Conservation (phyloP, 2,329 filamentous ascomycete species). For the Tympanopsis confertula region DNA sequence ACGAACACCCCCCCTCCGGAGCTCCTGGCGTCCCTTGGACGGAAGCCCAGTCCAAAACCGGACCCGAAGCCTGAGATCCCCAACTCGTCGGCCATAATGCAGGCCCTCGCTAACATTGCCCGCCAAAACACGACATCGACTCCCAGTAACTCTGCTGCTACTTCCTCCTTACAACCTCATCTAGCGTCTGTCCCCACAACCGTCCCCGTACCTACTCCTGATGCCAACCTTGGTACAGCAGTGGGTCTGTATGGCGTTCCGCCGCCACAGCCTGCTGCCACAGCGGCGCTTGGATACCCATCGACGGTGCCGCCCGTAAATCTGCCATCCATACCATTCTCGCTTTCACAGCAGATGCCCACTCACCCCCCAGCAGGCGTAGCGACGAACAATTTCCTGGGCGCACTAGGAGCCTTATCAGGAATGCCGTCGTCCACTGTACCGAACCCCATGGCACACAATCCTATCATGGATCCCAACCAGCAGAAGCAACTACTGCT, state of each 20-base stretch:
- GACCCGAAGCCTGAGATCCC: conserved; percentile 24
- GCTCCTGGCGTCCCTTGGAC: conserved; percentile 6
- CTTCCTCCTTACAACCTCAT: too few relatives aligned
- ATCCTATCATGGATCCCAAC: neutral
- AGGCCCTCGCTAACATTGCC: conserved; percentile 69
- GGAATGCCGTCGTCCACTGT: neutral
- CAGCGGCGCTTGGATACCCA: neutral
- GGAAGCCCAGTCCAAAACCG: conserved; percentile 21
- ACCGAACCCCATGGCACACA: neutral
- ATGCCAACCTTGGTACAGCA: too few relatives aligned
- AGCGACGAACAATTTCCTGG: neutral
- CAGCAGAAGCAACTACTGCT: neutral
- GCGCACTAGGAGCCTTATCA: neutral
- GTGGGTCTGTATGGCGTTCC: too few relatives aligned
- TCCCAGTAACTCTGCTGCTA: conserved; percentile 2
- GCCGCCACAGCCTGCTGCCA: too few relatives aligned
- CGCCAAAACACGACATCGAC: conserved; percentile 48
- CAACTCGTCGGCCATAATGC: conserved; percentile 54
- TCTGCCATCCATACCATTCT: too few relatives aligned
- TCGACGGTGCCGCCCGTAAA: neutral
- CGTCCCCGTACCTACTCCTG: neutral
- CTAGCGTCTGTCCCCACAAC: neutral
- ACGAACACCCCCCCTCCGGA: conserved; percentile 18
- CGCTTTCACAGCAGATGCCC: too few relatives aligned
- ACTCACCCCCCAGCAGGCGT: neutral